phyloP scores from a whole-genome alignment of 148 eudicot species.

The Silene uniflora region DNA sequence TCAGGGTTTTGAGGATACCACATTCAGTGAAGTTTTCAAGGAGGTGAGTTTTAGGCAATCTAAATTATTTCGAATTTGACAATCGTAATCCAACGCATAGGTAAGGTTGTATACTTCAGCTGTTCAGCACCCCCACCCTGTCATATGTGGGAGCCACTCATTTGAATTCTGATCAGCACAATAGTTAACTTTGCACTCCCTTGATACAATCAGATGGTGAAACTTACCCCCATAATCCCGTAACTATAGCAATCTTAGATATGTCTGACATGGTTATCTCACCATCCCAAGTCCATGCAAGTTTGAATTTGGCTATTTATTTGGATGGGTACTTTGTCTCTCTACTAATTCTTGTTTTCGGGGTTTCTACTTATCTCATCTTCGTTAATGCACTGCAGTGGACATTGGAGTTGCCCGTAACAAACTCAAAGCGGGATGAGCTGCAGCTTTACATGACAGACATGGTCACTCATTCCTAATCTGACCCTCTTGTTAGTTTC shows the following conservation, averaged over 20 bases:
- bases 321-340: too few relatives aligned
- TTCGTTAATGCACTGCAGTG: constrained; percentile 39
- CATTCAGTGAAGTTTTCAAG: constrained; percentile 68
- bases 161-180: too few relatives aligned
- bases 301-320: too few relatives aligned
- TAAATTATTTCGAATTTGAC: not conserved
- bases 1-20: constrained; percentile 71
- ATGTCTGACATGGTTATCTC: too few relatives aligned
- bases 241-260: too few relatives aligned
- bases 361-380: not conserved
- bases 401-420: constrained; percentile 67
- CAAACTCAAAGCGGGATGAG: constrained; percentile 47
- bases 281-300: too few relatives aligned
- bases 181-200: too few relatives aligned
- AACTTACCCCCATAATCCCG: too few relatives aligned
- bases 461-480: constrained; percentile 45
- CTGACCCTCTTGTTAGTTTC: constrained; percentile 16
- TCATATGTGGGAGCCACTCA: too few relatives aligned
- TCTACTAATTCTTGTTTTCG: not conserved
- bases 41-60: constrained; percentile 51
- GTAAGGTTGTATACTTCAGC: too few relatives aligned
- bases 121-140: too few relatives aligned
- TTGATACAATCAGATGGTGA: too few relatives aligned
- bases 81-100: not conserved
- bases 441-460: constrained; percentile 35